Evolutionary conservation across 352 stramenopile species (phyloP).

Genomic region (Globisporangium splendens): DNA sequence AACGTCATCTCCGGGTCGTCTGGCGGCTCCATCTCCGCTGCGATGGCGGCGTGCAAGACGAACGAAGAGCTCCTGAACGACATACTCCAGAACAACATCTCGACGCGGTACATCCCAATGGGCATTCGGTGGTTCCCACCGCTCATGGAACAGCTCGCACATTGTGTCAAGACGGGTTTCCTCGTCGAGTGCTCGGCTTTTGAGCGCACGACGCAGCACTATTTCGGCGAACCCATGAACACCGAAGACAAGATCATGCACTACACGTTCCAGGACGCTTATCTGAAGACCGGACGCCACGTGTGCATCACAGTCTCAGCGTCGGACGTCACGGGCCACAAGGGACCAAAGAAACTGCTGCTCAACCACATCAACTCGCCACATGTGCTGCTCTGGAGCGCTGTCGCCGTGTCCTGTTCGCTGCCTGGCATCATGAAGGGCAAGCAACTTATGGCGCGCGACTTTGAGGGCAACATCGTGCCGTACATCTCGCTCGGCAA

Average conservation of each 20-base stretch:
- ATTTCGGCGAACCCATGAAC: slow-evolving; percentile 79
- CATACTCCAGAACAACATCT: slow-evolving; percentile 51
- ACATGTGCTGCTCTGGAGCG: slow-evolving; percentile 89
- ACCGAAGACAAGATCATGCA: slow-evolving; percentile 40
- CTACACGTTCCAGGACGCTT: slow-evolving; percentile 94
- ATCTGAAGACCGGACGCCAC: slow-evolving; percentile 88
- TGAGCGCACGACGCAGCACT: slow-evolving; percentile 89
- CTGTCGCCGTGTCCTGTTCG: slow-evolving; percentile 90
- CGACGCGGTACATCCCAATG: slow-evolving; percentile 44
- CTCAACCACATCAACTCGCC: slow-evolving; percentile 93
- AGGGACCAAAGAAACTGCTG: slow-evolving; percentile 74
- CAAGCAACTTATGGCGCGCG: slow-evolving; percentile 75
- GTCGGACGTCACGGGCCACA: slow-evolving; percentile 86
- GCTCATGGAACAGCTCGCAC: slow-evolving; percentile 77
- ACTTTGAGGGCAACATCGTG: slow-evolving; percentile 81
- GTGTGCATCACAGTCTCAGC: slow-evolving; percentile 94
- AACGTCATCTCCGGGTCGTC: slow-evolving; percentile 93
- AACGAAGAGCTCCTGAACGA: slow-evolving; percentile 72
- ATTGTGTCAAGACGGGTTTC: slow-evolving; percentile 88
- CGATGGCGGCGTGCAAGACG: slow-evolving; percentile 80
- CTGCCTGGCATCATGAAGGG: slow-evolving; percentile 91
- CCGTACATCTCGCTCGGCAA: slow-evolving; percentile 90
- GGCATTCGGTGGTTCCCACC: slow-evolving; percentile 79
- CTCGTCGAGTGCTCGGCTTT: slow-evolving; percentile 83
- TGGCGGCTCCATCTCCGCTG: slow-evolving; percentile 88